Evolutionary conservation across 192 early-diverging fungal species (phyloP), one percentile per base, ranked within the genome.

Genomic region (Bifiguratus adelaidae): DNA sequence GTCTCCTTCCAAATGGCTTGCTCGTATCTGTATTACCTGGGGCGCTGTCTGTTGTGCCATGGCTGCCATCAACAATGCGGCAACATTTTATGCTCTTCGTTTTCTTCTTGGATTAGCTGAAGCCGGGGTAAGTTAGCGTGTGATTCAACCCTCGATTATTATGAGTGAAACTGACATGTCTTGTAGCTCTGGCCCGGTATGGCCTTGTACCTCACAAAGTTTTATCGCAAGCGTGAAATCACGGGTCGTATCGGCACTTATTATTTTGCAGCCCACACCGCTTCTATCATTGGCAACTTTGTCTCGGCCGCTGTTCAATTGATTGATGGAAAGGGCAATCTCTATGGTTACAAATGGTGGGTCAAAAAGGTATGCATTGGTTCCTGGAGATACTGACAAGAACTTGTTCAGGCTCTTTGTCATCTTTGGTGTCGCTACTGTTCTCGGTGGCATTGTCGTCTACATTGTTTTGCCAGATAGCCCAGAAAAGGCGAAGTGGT

Each of bases 161-260:
- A n/a, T n/a, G n/a, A n/a, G n/a, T n/a, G n/a, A n/a, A n/a, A n/a
- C n/a, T n/a, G n/a, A n/a, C n/a, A n/a, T n/a, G n/a, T n/a, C n/a
- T n/a, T n/a, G n/a, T n/a, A n/a, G 3, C 40, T 41, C 19, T 41
- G 40, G 40, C 40, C 40, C 40, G 40, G 40, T 20, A 41, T 41
- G 40, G 40, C 40, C 6, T 4, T 41, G 4, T 0, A 24, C 3
- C 7, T 41, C 7, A 24, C 40, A 20, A 41, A 20, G 19, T 41
- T 41, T 11, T 41, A 41, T 18, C 21, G 25, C 7, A 41, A 20
- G 16, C 7, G 18, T 4, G 40, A 41, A 41, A 41, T 24, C 25
- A 24, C 7, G 7, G 16, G 7, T 41, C 40, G 40, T 9, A 20
- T 41, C 21, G 40, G 40, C 12, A 7, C 25, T 12, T 41, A 41